These are phyloP conservation scores for Heterobasidion annosum DNA, from an alignment of 1,284 basidiomycete species.

Conservation along the genomic window DNA sequence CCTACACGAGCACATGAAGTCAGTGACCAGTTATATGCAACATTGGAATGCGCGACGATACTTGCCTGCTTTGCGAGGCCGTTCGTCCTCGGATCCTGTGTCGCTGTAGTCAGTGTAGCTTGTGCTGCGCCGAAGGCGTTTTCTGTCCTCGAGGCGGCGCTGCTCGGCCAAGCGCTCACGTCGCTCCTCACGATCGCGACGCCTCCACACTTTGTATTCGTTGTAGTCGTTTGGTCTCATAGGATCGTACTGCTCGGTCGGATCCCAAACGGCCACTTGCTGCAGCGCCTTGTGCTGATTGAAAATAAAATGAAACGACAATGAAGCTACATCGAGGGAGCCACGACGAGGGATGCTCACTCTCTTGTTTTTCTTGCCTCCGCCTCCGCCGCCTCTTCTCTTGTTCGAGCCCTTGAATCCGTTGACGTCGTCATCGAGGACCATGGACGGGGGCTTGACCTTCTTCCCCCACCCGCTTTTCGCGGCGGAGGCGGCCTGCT, in stretches of 20 bases:
- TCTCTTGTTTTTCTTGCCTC: slow-evolving; percentile 54
- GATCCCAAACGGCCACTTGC: slow-evolving; percentile 57
- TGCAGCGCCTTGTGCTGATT: slow-evolving; percentile 52
- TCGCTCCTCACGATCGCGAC: slow-evolving; percentile 62
- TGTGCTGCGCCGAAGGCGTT: slow-evolving; percentile 47
- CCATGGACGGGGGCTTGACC: slow-evolving; percentile 82
- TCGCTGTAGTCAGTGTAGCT: slow-evolving; percentile 59
- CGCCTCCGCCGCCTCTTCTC: slow-evolving; percentile 32
- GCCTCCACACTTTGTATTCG: slow-evolving; percentile 73
- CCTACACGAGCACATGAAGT: slow-evolving; percentile 26
- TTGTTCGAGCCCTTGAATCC: slow-evolving; percentile 60
- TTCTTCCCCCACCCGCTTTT: slow-evolving; percentile 68
- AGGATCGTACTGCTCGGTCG: slow-evolving; percentile 71
- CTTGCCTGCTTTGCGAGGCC: slow-evolving; percentile 64
- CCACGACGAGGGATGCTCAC: slow-evolving; percentile 26
- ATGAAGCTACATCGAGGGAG: background rate
- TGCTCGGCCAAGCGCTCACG: slow-evolving; percentile 54
- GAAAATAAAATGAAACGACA: slow-evolving; percentile 1
- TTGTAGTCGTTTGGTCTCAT: slow-evolving; percentile 80
- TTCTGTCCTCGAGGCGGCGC: slow-evolving; percentile 45
- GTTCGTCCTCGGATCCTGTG: slow-evolving; percentile 57
- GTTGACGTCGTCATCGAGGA: slow-evolving; percentile 80
- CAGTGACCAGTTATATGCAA: background rate
- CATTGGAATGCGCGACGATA: background rate
- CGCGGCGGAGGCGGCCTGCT: slow-evolving; percentile 18